Evolutionary conservation across 2,329 filamentous ascomycete genomes (phyloP).

Genomic region (Phaeoacremonium minimum): DNA sequence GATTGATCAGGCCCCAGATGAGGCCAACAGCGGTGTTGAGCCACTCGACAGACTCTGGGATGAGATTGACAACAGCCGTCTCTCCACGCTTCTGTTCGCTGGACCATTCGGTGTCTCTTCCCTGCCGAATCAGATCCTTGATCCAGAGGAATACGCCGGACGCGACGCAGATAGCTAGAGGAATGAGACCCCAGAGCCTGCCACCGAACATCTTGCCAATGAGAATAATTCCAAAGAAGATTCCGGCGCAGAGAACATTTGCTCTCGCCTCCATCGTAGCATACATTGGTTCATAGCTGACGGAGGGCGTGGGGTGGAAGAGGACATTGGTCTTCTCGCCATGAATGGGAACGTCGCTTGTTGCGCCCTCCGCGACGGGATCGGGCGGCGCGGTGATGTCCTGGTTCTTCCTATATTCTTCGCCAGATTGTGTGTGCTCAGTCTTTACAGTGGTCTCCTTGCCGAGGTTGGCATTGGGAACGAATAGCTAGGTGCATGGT

Average conservation of each 20-base stretch:
- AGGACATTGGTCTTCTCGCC: constrained; percentile 95
- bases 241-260: constrained; percentile 63
- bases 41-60: constrained; percentile 94
- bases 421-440: constrained; percentile 63
- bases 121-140: constrained; percentile 79
- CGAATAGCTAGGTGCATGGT: constrained; percentile 53
- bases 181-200: constrained; percentile 69
- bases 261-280: constrained; percentile 69
- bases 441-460: constrained; percentile 71
- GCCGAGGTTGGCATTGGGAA: constrained; percentile 85
- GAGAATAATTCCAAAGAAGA: constrained; percentile 71
- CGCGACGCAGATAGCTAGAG: constrained; percentile 65
- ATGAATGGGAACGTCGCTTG: constrained; percentile 90
- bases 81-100: constrained; percentile 82
- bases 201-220: constrained; percentile 78
- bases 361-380: constrained; percentile 74
- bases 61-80: constrained; percentile 80
- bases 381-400: constrained; percentile 90
- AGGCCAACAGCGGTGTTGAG: constrained; percentile 85
- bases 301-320: constrained; percentile 88
- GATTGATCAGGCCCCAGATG: constrained; percentile 88
- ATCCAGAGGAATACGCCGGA: constrained; percentile 86
- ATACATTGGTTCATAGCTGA: constrained; percentile 89
- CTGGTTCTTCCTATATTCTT: constrained; percentile 80
- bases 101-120: constrained; percentile 80